phyloP scores from a whole-genome alignment of 345 rosid genomes.

The Populus simonii region DNA sequence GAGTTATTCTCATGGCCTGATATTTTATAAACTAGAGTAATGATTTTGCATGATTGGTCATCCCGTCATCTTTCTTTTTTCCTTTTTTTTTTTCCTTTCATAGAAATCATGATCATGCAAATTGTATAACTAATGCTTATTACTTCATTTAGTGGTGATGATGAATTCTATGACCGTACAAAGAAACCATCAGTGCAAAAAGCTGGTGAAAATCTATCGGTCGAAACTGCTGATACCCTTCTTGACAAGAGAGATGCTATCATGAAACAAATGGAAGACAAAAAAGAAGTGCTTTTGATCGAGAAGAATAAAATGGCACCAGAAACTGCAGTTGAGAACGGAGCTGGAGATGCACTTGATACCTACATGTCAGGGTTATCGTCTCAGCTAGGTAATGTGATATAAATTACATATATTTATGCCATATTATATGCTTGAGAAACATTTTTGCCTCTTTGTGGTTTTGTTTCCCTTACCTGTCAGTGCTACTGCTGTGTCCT shows the following conservation, averaged over 20 bases:
- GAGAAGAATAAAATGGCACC: constrained; percentile 65
- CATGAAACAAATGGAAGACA: constrained; percentile 61
- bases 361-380: constrained; percentile 90
- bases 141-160: constrained; percentile 66
- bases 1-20: neutral
- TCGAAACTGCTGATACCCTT: constrained; percentile 92
- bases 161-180: constrained; percentile 94
- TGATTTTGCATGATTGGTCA: neutral
- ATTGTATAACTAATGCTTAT: constrained; percentile 7
- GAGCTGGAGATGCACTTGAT: constrained; percentile 80
- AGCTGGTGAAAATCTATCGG: constrained; percentile 50
- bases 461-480: no score
- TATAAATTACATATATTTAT: no score
- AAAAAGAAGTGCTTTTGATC: constrained; percentile 42
- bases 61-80: neutral
- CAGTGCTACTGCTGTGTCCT: no score
- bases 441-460: neutral
- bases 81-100: neutral
- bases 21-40: neutral
- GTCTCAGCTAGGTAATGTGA: constrained; percentile 63
- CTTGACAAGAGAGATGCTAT: constrained; percentile 77
- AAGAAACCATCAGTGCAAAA: constrained; percentile 54
- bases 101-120: constrained; percentile 1
- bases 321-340: constrained; percentile 43
- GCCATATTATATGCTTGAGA: no score